Evolutionary conservation across 2,329 filamentous ascomycete genomes (phyloP).

Genomic region (Aspergillus fumigatus): DNA sequence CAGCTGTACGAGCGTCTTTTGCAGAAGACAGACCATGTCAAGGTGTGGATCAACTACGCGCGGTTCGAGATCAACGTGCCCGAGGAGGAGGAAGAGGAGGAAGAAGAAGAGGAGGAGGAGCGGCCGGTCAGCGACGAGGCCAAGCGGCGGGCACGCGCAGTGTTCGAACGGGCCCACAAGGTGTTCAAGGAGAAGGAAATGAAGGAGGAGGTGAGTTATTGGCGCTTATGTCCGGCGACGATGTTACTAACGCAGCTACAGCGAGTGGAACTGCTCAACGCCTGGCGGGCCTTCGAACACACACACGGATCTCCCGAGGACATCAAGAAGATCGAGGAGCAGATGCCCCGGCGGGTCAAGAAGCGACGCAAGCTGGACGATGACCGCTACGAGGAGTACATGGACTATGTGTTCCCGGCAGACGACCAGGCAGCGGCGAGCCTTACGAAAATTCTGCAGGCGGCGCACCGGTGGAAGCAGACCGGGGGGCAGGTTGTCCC

Average conservation of each 20-base stretch:
- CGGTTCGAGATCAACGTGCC: constrained; percentile 95
- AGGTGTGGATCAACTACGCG: constrained; percentile 99
- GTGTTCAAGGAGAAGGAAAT: constrained; percentile 84
- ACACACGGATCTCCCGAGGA: constrained; percentile 74
- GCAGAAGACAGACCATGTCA: constrained; percentile 95
- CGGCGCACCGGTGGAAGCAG: constrained; percentile 86
- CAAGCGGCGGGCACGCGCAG: constrained; percentile 71
- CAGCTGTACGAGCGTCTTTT: constrained; percentile 84
- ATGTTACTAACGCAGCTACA: constrained; percentile 36
- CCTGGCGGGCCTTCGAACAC: constrained; percentile 88
- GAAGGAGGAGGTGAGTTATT: constrained; percentile 67
- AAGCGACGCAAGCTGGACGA: constrained; percentile 88
- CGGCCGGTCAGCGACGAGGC: constrained; percentile 71
- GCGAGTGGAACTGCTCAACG: constrained; percentile 83
- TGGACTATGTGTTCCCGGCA: constrained; percentile 94
- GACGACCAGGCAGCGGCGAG: constrained; percentile 85
- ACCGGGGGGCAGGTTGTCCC: background rate
- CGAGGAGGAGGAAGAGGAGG: constrained; percentile 63
- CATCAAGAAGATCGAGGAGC: constrained; percentile 76
- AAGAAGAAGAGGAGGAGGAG: constrained; percentile 52
- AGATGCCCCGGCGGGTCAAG: constrained; percentile 92
- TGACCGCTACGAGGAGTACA: constrained; percentile 91
- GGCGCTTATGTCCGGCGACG: background rate
- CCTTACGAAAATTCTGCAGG: constrained; percentile 75
- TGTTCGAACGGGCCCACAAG: constrained; percentile 83